A percentile compares a stretch with the other conserved stretches of the same genome.
Evolutionary conservation across 2,329 filamentous ascomycete genomes (phyloP).

Genomic region (Cercospora nicotianae): DNA sequence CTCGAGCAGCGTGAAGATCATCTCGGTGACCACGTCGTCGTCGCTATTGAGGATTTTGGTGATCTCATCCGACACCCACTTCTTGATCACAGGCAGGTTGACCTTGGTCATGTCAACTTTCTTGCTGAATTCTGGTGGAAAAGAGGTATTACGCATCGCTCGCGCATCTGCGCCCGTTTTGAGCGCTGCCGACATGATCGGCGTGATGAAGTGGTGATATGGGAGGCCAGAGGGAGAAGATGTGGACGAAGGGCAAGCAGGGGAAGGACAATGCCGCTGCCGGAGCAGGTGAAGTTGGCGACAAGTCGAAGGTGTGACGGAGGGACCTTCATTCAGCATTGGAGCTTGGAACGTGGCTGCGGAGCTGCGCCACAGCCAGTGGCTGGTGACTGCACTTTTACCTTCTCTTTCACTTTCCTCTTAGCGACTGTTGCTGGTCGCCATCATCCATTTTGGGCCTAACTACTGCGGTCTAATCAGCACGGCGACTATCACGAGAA

Average conservation of each 20-base stretch:
- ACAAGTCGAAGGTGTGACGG: background rate
- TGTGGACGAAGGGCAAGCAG: background rate
- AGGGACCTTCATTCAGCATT: background rate
- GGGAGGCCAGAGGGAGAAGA: background rate
- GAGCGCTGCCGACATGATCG: constrained; percentile 31
- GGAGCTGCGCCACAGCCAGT: background rate
- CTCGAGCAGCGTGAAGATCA: constrained; percentile 70
- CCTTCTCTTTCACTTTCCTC: background rate
- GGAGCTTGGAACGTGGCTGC: background rate
- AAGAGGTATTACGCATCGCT: constrained; percentile 86
- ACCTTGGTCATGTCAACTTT: constrained; percentile 98
- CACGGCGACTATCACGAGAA: background rate
- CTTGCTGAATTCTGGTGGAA: constrained; percentile 86
- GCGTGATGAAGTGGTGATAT: background rate
- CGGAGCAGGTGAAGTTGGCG: constrained; percentile 2
- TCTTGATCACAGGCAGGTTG: constrained; percentile 97
- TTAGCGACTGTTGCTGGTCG: background rate
- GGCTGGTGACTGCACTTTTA: background rate
- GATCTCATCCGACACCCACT: constrained; percentile 93
- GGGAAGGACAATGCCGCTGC: background rate
- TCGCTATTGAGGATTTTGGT: constrained; percentile 86
- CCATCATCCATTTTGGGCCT: background rate
- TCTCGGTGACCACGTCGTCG: constrained; percentile 92
- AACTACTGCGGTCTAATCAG: background rate
- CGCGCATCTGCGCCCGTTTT: constrained; percentile 82